Conservation (phyloP, 768 basidiomycete genomes). For the Hericium rajendrae region DNA sequence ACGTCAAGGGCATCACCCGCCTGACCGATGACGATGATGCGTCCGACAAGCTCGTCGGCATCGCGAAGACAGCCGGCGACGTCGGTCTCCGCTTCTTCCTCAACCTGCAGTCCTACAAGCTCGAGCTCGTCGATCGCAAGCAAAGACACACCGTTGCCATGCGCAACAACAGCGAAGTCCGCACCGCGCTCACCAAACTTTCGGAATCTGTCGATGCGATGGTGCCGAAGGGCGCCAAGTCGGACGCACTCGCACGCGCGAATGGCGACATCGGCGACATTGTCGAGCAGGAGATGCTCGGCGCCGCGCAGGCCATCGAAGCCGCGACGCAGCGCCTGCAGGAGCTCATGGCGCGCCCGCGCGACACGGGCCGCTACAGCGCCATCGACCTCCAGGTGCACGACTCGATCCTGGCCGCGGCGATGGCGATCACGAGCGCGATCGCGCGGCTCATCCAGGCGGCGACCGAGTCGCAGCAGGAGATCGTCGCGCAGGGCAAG, state of each 20-base stretch:
- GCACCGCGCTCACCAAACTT: constrained; percentile 72
- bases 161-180: constrained; percentile 81
- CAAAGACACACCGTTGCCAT: constrained; percentile 82
- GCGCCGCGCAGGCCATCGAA: constrained; percentile 90
- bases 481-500: constrained; percentile 92
- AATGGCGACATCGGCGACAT: constrained; percentile 94
- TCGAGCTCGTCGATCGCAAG: constrained; percentile 59
- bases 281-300: constrained; percentile 93
- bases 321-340: constrained; percentile 84
- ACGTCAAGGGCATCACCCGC: constrained; percentile 92
- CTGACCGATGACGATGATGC: constrained; percentile 86
- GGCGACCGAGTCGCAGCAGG: constrained; percentile 95
- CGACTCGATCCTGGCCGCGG: constrained; percentile 90
- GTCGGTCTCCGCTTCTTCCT: constrained; percentile 88
- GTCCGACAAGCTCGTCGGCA: constrained; percentile 77
- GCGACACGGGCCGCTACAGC: constrained; percentile 78
- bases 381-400: constrained; percentile 94
- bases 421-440: constrained; percentile 91
- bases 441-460: constrained; percentile 93
- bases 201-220: constrained; percentile 82
- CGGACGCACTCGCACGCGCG: constrained; percentile 56
- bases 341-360: constrained; percentile 84
- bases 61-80: constrained; percentile 83
- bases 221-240: constrained; percentile 68
- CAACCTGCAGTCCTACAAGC: constrained; percentile 91